Evolutionary conservation across 176 grass and related monocot genomes (phyloP).

Genomic region (Raddia guianensis): DNA sequence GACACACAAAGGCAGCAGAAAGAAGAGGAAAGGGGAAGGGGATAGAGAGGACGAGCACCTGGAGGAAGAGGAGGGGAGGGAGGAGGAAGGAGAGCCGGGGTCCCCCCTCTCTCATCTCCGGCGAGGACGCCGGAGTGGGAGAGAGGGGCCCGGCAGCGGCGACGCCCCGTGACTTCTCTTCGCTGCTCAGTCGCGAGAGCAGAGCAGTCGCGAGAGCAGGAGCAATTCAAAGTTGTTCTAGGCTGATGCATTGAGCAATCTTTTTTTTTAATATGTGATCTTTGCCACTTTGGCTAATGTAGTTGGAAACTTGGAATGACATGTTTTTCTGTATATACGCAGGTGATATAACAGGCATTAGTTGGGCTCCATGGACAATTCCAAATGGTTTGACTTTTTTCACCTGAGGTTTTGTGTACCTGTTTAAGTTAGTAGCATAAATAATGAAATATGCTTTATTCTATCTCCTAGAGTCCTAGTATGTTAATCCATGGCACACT

Average conservation of each 20-base stretch:
- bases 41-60: no score
- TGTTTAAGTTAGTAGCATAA: not conserved
- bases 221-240: not conserved
- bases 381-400: constrained; percentile 46
- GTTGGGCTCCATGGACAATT: constrained; percentile 65
- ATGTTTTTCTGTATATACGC: constrained; percentile 37
- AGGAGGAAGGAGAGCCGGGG: no score
- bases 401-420: not conserved
- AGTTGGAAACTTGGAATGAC: constrained; percentile 13
- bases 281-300: not conserved
- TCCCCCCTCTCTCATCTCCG: no score
- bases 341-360: constrained; percentile 89
- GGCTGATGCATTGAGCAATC: not conserved
- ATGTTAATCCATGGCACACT: not conserved
- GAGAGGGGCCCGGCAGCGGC: no score
- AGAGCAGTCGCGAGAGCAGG: no score
- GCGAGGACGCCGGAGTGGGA: no score
- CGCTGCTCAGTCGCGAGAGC: no score
- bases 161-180: no score
- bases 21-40: no score
- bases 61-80: no score
- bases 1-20: no score
- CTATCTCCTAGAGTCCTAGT: not conserved
- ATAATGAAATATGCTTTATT: not conserved
- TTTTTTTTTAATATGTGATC: not conserved